These are phyloP conservation scores for Ceratobasidium sp. DNA, from an alignment of 1,284 basidiomycete genomes.

Conservation along the genomic window DNA sequence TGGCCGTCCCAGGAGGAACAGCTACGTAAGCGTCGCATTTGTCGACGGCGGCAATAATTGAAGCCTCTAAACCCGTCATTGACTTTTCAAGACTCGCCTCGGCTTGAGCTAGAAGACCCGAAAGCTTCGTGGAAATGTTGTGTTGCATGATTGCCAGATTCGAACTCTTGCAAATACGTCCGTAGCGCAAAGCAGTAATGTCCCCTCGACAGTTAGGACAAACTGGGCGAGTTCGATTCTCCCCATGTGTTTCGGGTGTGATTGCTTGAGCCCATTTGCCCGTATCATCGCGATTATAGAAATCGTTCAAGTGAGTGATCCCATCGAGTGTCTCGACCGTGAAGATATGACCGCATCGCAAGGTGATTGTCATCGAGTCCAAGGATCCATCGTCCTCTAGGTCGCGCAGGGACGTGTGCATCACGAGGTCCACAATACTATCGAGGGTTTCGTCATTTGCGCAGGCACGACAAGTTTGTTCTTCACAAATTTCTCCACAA, in stretches of 20 bases:
- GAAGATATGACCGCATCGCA: constrained; percentile 75
- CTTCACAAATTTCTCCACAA: constrained; percentile 74
- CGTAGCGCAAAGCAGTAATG: constrained; percentile 69
- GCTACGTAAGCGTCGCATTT: neutral
- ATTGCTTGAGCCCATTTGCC: constrained; percentile 5
- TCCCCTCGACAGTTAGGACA: constrained; percentile 70
- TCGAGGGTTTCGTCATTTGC: constrained; percentile 59
- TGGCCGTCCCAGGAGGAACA: neutral
- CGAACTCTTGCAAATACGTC: constrained; percentile 72
- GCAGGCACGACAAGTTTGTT: constrained; percentile 72
- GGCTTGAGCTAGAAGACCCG: constrained; percentile 9
- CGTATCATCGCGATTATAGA: constrained; percentile 59
- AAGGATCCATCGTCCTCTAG: constrained; percentile 56
- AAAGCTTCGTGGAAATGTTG: constrained; percentile 64
- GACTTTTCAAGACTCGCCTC: neutral
- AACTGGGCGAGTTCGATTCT: constrained; percentile 57
- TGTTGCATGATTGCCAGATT: constrained; percentile 73
- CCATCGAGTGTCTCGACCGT: constrained; percentile 80
- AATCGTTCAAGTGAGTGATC: constrained; percentile 65
- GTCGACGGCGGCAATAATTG: neutral
- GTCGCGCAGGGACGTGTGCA: constrained; percentile 67
- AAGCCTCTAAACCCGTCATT: neutral
- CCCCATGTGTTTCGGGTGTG: neutral
- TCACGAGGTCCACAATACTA: constrained; percentile 70
- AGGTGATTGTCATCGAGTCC: constrained; percentile 67